Evolutionary conservation across 2,329 filamentous ascomycete genomes (phyloP).

Genomic region (Myriangium duriaei): DNA sequence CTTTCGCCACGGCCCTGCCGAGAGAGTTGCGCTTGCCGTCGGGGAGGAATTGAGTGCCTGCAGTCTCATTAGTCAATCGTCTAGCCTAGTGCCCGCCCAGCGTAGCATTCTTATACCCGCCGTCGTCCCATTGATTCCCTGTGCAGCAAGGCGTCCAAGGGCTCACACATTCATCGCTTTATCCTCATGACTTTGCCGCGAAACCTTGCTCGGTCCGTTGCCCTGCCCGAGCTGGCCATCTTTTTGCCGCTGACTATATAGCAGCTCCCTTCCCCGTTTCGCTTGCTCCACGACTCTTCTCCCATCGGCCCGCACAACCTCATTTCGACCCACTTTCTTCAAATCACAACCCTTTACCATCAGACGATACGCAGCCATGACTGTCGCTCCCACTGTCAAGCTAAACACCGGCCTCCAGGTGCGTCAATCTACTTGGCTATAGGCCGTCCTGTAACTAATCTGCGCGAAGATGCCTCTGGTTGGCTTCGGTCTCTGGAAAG

Average conservation of each 20-base stretch:
- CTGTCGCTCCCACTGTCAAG: constrained; percentile 21
- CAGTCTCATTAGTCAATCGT: too few relatives aligned
- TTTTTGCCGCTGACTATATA: constrained; percentile 6
- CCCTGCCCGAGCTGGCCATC: not conserved
- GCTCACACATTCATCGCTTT: too few relatives aligned
- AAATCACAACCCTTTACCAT: constrained; percentile 2
- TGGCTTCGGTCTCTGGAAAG: constrained; percentile 75
- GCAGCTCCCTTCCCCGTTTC: constrained; percentile 5
- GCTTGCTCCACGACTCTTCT: not conserved
- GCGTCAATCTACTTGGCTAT: constrained; percentile 7
- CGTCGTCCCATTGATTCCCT: too few relatives aligned
- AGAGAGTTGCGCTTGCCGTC: too few relatives aligned
- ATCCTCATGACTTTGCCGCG: constrained; percentile 9
- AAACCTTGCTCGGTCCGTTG: constrained; percentile 8
- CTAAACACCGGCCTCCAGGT: constrained; percentile 27
- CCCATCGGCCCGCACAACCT: constrained; percentile 8
- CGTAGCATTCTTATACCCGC: too few relatives aligned
- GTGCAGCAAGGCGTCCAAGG: too few relatives aligned
- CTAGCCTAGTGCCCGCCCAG: too few relatives aligned
- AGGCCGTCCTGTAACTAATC: not conserved
- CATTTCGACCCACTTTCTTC: constrained; percentile 5
- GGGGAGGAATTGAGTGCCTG: too few relatives aligned
- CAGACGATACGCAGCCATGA: constrained; percentile 18
- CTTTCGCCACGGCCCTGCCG: too few relatives aligned
- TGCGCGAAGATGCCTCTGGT: constrained; percentile 54